Percentiles rank a stretch among this genome's conserved stretches.
Evolutionary conservation across 345 rosid genomes (phyloP).

Genomic region (Xanthoceras sorbifolium): DNA sequence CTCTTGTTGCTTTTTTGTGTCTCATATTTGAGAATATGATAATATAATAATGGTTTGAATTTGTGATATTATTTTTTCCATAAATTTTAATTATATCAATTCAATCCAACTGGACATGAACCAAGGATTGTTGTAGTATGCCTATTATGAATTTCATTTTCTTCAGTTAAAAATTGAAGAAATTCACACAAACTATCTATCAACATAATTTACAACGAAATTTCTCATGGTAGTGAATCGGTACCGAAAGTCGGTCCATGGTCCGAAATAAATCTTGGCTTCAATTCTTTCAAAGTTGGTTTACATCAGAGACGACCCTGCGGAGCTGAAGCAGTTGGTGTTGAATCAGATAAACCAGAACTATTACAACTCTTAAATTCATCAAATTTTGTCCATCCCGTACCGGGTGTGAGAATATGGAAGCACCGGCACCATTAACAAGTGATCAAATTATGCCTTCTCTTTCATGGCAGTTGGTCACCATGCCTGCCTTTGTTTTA

Average conservation of each 20-base stretch:
- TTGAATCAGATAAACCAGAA: background rate
- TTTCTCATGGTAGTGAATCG: background rate
- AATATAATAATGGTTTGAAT: too few species aligned
- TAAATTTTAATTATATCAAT: background rate
- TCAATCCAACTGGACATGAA: background rate
- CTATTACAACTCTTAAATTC: background rate
- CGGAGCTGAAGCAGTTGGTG: background rate
- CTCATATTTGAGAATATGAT: too few species aligned
- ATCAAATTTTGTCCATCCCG: background rate
- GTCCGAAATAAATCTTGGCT: background rate
- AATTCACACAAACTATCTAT: background rate
- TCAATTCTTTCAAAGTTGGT: background rate
- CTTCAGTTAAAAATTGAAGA: background rate
- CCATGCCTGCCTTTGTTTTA: slow-evolving; percentile 27
- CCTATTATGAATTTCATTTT: background rate
- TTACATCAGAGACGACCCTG: background rate
- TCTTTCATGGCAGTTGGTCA: background rate
- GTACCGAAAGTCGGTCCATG: background rate
- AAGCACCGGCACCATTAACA: too few species aligned
- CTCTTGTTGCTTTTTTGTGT: background rate
- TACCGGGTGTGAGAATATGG: too few species aligned
- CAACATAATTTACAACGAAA: background rate
- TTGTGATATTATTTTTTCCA: background rate
- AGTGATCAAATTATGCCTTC: background rate
- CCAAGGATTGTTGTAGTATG: background rate